phyloP scores from a whole-genome alignment of 495 filamentous ascomycete genomes.

The Penicillium egyptiacum region DNA sequence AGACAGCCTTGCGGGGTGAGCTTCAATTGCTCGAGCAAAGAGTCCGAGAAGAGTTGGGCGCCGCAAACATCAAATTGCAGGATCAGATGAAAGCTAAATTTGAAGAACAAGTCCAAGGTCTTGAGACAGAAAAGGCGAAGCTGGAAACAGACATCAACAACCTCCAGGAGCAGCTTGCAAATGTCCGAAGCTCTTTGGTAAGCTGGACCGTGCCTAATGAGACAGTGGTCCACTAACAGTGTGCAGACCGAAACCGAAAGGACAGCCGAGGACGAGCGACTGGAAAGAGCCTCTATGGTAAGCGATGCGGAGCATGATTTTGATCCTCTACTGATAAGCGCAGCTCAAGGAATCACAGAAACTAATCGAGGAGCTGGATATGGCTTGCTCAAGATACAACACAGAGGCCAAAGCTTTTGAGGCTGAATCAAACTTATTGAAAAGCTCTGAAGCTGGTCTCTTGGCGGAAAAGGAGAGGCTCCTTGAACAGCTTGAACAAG shows the following conservation, averaged over 20 bases:
- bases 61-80: slow-evolving; percentile 19
- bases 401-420: slow-evolving; percentile 21
- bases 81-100: slow-evolving; percentile 25
- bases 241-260: slow-evolving; percentile 22
- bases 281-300: slow-evolving; percentile 20
- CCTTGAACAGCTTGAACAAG: slow-evolving; percentile 25
- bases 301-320: neutral
- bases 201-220: neutral
- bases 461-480: slow-evolving; percentile 22
- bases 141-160: slow-evolving; percentile 16
- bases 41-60: slow-evolving; percentile 28
- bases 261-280: slow-evolving; percentile 11
- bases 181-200: slow-evolving; percentile 30
- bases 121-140: slow-evolving; percentile 26
- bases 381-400: slow-evolving; percentile 15
- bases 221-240: slow-evolving; percentile 17
- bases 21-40: slow-evolving; percentile 21
- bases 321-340: slow-evolving; percentile 14
- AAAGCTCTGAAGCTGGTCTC: slow-evolving; percentile 21
- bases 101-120: slow-evolving; percentile 24
- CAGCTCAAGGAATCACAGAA: slow-evolving; percentile 27
- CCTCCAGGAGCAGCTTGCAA: slow-evolving; percentile 20
- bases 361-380: slow-evolving; percentile 25
- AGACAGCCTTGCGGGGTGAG: slow-evolving; percentile 22
- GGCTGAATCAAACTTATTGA: slow-evolving; percentile 23